Percentiles rank a stretch among this genome's conserved stretches.
Evolutionary conservation across 805 yeast species (phyloP).

Genomic region (Barnettozyma sucrosica): DNA sequence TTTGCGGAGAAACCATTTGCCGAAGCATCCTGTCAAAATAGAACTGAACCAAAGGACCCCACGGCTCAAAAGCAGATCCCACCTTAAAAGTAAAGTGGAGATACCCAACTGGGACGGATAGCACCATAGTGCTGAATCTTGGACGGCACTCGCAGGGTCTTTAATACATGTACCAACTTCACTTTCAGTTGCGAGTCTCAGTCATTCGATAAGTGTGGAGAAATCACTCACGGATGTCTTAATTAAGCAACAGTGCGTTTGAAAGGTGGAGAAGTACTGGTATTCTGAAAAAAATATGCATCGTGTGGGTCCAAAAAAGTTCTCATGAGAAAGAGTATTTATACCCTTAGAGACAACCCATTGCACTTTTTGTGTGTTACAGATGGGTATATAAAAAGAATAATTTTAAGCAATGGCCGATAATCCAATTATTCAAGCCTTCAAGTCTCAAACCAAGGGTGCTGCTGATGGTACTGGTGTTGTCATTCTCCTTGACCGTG

Average conservation of each 20-base stretch:
- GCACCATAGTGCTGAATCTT: too few relatives aligned
- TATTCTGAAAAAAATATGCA: background rate
- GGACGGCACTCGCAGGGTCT: background rate
- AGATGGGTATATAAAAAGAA: too few relatives aligned
- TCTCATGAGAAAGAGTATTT: background rate
- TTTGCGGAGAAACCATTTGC: background rate
- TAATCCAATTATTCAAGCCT: constrained; percentile 7
- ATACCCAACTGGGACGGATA: background rate
- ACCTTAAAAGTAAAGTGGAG: background rate
- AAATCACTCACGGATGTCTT: background rate
- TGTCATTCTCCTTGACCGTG: constrained; percentile 26
- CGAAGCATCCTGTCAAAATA: background rate
- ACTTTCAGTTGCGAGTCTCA: too few relatives aligned
- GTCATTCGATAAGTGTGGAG: background rate
- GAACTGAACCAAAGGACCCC: background rate
- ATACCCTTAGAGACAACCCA: background rate
- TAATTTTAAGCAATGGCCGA: background rate
- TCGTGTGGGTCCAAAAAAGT: background rate
- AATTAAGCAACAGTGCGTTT: background rate
- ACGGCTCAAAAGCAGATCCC: background rate
- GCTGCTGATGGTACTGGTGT: constrained; percentile 51
- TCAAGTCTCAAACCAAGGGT: constrained; percentile 29
- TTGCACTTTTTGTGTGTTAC: too few relatives aligned
- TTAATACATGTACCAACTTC: too few relatives aligned
- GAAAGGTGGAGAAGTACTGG: background rate